phyloP scores from a whole-genome alignment of 306 rosid genomes.

The Vachellia collinsii region DNA sequence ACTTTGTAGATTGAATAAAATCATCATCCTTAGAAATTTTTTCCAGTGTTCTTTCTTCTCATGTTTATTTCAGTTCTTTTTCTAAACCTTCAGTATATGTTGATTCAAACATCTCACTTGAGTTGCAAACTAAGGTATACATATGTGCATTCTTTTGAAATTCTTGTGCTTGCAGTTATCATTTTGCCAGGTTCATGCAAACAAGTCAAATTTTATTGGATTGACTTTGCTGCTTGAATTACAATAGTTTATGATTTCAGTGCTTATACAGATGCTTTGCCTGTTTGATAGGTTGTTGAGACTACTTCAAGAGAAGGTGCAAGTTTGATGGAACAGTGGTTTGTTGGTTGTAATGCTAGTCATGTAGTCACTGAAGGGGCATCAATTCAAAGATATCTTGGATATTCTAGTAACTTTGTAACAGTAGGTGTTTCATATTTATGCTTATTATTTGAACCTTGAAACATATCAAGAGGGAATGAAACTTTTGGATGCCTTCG shows the following conservation, averaged over 20 bases:
- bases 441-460: constrained; percentile 35
- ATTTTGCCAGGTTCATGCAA: background rate
- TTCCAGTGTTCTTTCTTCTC: no score
- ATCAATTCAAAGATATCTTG: constrained; percentile 77
- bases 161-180: constrained; percentile 1
- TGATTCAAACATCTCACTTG: constrained; percentile 73
- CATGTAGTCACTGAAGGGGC: constrained; percentile 90
- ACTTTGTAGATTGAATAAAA: no score
- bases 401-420: constrained; percentile 73
- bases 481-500: no score
- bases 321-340: constrained; percentile 74
- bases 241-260: constrained; percentile 24
- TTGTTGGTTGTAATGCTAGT: constrained; percentile 84
- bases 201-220: background rate
- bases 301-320: constrained; percentile 81
- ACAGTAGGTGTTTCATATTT: constrained; percentile 63
- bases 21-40: no score
- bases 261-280: constrained; percentile 35
- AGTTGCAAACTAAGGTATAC: constrained; percentile 73
- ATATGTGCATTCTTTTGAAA: constrained; percentile 6
- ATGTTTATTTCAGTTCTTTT: no score
- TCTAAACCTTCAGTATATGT: no score
- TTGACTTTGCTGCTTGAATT: constrained; percentile 32
- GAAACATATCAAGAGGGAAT: constrained; percentile 4
- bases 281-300: constrained; percentile 66